These are phyloP conservation scores for Kalmusia sp. DNA, from an alignment of 2,329 filamentous ascomycete genomes.

Conservation along the genomic window DNA sequence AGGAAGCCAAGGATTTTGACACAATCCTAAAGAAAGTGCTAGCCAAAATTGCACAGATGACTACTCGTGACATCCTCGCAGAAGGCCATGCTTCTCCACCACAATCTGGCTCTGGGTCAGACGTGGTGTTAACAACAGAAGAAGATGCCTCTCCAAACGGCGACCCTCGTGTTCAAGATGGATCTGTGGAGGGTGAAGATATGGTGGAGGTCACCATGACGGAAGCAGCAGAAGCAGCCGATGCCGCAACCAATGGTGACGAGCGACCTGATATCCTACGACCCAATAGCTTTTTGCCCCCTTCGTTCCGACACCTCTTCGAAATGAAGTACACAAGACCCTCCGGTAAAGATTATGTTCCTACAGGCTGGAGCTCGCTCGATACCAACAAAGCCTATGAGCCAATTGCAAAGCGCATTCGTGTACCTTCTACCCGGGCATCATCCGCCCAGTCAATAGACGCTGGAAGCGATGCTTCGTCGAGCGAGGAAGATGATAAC, in stretches of 20 bases:
- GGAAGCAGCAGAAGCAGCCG: constrained; percentile 56
- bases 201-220: constrained; percentile 91
- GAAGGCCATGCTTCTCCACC: constrained; percentile 61
- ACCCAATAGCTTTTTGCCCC: constrained; percentile 66
- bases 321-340: constrained; percentile 70
- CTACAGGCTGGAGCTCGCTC: constrained; percentile 72
- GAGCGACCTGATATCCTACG: constrained; percentile 54
- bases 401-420: constrained; percentile 58
- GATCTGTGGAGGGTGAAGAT: constrained; percentile 86
- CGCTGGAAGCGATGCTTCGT: constrained; percentile 32
- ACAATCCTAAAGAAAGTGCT: constrained; percentile 81
- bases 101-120: constrained; percentile 64
- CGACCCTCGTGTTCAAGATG: constrained; percentile 74
- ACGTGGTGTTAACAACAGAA: constrained; percentile 70
- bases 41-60: constrained; percentile 76
- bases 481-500: constrained; percentile 45
- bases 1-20: constrained; percentile 75
- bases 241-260: constrained; percentile 32
- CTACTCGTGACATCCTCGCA: constrained; percentile 70
- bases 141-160: constrained; percentile 70
- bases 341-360: constrained; percentile 65
- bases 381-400: constrained; percentile 67
- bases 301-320: constrained; percentile 71
- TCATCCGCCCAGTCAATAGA: constrained; percentile 43
- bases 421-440: constrained; percentile 35